Conservation (phyloP, 306 rosid species). For the Parietaria judaica region DNA sequence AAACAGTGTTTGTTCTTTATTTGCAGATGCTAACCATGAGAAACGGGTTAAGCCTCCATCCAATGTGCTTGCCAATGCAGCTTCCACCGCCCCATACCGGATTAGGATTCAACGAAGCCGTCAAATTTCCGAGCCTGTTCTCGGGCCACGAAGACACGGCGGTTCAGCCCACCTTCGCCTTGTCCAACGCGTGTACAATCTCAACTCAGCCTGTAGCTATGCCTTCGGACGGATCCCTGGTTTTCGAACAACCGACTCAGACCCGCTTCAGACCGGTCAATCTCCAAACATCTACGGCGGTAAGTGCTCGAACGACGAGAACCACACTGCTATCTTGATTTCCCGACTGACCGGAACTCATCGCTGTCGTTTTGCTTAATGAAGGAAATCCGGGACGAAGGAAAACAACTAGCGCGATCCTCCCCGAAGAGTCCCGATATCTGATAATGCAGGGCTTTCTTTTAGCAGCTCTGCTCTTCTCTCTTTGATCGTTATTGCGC, state of each 20-base stretch:
- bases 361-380: slow-evolving; percentile 15
- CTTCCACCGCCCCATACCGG: slow-evolving; percentile 49
- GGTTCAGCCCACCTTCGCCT: slow-evolving; percentile 25
- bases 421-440: slow-evolving; percentile 16
- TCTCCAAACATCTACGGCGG: slow-evolving; percentile 31
- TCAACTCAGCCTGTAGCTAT: slow-evolving; percentile 34
- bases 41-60: slow-evolving; percentile 86
- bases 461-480: slow-evolving; percentile 15
- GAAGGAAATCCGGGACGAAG: slow-evolving; percentile 34
- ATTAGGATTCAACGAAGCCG: slow-evolving; percentile 38
- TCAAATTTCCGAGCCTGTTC: slow-evolving; percentile 35
- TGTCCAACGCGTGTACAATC: slow-evolving; percentile 37
- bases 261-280: slow-evolving; percentile 28
- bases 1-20: not conserved
- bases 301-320: slow-evolving; percentile 11
- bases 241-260: slow-evolving; percentile 36
- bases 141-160: slow-evolving; percentile 30
- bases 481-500: not conserved
- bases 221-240: slow-evolving; percentile 37
- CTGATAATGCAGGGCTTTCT: slow-evolving; percentile 9
- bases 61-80: slow-evolving; percentile 53
- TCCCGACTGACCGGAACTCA: slow-evolving; percentile 12
- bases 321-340: not conserved
- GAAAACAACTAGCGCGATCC: slow-evolving; percentile 27
- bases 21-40: slow-evolving; percentile 77